These are phyloP conservation scores for Russula earlei DNA, from an alignment of 768 basidiomycete genomes.

Conservation along the genomic window DNA sequence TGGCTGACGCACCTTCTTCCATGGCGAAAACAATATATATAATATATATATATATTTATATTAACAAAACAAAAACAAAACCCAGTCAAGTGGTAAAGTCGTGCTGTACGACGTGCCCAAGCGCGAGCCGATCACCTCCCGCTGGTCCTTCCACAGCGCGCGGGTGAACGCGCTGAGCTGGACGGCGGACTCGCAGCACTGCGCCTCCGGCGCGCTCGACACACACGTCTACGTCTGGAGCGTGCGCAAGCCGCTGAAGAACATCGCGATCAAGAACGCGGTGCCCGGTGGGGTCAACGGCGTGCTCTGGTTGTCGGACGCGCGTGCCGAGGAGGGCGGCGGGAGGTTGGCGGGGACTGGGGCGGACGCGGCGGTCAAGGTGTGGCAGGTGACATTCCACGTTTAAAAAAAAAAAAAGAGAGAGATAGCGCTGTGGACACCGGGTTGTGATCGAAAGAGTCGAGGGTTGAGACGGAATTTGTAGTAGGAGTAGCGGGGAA, in stretches of 20 bases:
- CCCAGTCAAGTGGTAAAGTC: slow-evolving; percentile 73
- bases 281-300: slow-evolving; percentile 76
- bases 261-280: slow-evolving; percentile 78
- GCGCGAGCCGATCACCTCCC: slow-evolving; percentile 59
- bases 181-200: slow-evolving; percentile 62
- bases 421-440: too few relatives aligned
- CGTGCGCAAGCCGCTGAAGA: slow-evolving; percentile 57
- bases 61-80: too few relatives aligned
- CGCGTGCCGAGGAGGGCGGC: slow-evolving; percentile 26
- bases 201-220: slow-evolving; percentile 87
- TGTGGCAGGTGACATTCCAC: slow-evolving; percentile 53
- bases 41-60: too few relatives aligned
- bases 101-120: slow-evolving; percentile 63
- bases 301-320: slow-evolving; percentile 63
- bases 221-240: slow-evolving; percentile 88
- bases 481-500: too few relatives aligned
- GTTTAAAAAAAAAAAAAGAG: too few relatives aligned
- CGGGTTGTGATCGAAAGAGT: too few relatives aligned
- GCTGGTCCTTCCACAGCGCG: slow-evolving; percentile 83
- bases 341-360: slow-evolving; percentile 55
- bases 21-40: too few relatives aligned
- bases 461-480: too few relatives aligned
- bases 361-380: slow-evolving; percentile 70
- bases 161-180: slow-evolving; percentile 73
- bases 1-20: background rate